A percentile compares a stretch with the other conserved stretches of the same genome.
phyloP scores from a whole-genome alignment of 441 rosid genomes.

The Croton setiger region DNA sequence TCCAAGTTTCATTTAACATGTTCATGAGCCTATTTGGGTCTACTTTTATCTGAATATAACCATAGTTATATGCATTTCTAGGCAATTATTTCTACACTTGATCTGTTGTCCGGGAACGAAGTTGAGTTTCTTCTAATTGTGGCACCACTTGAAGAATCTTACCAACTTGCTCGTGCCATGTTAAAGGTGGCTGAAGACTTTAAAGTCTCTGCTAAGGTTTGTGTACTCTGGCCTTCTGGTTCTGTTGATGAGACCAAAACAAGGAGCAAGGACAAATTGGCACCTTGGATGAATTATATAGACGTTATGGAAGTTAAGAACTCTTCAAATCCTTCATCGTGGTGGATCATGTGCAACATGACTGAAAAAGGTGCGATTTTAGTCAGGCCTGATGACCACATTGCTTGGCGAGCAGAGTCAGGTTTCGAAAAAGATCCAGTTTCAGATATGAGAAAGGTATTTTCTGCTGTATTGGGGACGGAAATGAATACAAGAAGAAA shows the following conservation, averaged over 20 bases:
- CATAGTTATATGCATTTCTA: constrained; percentile 14
- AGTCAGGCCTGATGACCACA: constrained; percentile 84
- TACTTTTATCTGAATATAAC: constrained; percentile 9
- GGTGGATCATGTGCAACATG: constrained; percentile 84
- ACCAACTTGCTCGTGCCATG: constrained; percentile 27
- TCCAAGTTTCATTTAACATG: background rate
- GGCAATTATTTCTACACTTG: constrained; percentile 62
- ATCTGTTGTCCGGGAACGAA: constrained; percentile 56
- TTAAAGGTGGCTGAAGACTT: constrained; percentile 24
- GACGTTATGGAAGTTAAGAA: constrained; percentile 57
- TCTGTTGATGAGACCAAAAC: constrained; percentile 20
- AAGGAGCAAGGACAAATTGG: constrained; percentile 39
- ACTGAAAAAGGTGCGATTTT: constrained; percentile 61
- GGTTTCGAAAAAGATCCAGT: constrained; percentile 34
- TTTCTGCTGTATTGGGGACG: constrained; percentile 43
- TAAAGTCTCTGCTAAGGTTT: constrained; percentile 31
- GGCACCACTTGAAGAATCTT: constrained; percentile 57
- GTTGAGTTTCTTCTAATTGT: constrained; percentile 82
- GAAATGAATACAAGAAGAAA: background rate
- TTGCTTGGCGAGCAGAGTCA: constrained; percentile 73
- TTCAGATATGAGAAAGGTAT: constrained; percentile 49
- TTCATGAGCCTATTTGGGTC: background rate
- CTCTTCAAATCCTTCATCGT: constrained; percentile 39
- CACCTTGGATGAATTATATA: constrained; percentile 64
- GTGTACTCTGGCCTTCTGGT: constrained; percentile 48